Conservation (phyloP, 2,329 filamentous ascomycete genomes). For the Trichophaea hybrida region DNA sequence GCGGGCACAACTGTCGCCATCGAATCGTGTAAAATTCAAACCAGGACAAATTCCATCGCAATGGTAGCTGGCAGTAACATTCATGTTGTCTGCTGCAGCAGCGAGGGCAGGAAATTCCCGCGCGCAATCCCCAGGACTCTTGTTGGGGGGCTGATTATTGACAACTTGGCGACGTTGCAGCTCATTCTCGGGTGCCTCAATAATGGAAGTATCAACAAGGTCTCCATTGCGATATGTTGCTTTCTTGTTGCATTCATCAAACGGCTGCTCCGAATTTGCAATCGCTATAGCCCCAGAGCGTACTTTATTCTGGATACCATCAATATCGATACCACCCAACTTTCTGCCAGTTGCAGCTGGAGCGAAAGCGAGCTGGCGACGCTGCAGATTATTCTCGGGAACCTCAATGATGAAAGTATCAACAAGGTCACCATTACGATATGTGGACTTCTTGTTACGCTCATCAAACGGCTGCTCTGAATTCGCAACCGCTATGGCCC, state of each 20-base stretch:
- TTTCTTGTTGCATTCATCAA: conserved; percentile 7
- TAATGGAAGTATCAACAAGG: background rate
- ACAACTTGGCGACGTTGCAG: background rate
- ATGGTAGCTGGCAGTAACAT: background rate
- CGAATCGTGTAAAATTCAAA: background rate
- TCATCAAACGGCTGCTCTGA: conserved; percentile 10
- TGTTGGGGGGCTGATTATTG: background rate
- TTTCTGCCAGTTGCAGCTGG: too few species aligned
- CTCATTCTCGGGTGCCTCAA: background rate
- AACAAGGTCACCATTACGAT: background rate
- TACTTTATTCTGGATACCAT: conserved; percentile 15
- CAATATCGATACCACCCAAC: conserved; percentile 4
- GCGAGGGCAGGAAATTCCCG: background rate
- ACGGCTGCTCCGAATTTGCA: conserved; percentile 12
- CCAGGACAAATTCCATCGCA: background rate
- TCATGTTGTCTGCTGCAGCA: background rate
- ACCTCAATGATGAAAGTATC: background rate
- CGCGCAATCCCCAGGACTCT: background rate
- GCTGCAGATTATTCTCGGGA: background rate
- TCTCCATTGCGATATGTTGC: background rate
- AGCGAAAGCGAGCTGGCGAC: background rate
- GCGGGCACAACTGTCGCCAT: background rate
- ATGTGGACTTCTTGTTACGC: background rate
- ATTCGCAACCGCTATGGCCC: conserved; percentile 15
- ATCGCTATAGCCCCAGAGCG: conserved; percentile 16